Base-by-base conservation (phyloP, 2,329 filamentous ascomycete genomes). In the Aureobasidium vineae region DNA sequence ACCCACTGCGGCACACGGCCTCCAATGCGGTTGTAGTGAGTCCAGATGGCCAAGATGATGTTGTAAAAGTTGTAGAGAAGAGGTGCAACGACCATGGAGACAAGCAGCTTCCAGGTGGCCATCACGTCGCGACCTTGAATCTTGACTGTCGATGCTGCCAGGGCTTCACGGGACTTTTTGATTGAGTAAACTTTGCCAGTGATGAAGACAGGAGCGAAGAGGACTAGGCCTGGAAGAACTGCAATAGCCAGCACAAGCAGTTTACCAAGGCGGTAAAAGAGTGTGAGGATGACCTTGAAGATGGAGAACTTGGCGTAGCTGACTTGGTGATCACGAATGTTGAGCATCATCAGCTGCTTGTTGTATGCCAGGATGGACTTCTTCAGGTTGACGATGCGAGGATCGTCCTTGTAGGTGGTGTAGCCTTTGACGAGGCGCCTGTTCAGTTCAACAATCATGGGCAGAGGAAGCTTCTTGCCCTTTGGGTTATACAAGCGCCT, bases 371-470 rank as follows among this genome's bases (percentile, higher is more conserved):
- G 86, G 68, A 98, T 90, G 6, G 88, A 86, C 57, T 88, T 85
- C 72, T 90, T 90, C 50, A 97, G 81, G 28, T 86, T 82, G 49
- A 90, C 82, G 71, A 98, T 92, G 54, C 93, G 88, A 66, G 89
- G 89, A 73, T 98, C 92, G 69, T 96, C 88, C 80, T 97, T 96
- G 83, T 94, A 97, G 66, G 90, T 88, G 65, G 90, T 91, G 75
- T 97, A 99, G 31, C 94, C 94, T 77, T 94, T 89, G 66, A 96
- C 90, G 6, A 99, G 84, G 41, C 94, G 88, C 61, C 94, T 86
- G 79, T 98, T 98, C 61, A 99, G 86, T 79, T 99, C 95, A 38
- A 98, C 91, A 11, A 98, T 91, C 74, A 94, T 90, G 0, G 94
- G 92, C 26, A 98, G 84, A 7, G 94, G 94, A 43, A 98, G 84